Evolutionary conservation across 176 grass and related monocot genomes (phyloP).

Genomic region (Themeda triandra): DNA sequence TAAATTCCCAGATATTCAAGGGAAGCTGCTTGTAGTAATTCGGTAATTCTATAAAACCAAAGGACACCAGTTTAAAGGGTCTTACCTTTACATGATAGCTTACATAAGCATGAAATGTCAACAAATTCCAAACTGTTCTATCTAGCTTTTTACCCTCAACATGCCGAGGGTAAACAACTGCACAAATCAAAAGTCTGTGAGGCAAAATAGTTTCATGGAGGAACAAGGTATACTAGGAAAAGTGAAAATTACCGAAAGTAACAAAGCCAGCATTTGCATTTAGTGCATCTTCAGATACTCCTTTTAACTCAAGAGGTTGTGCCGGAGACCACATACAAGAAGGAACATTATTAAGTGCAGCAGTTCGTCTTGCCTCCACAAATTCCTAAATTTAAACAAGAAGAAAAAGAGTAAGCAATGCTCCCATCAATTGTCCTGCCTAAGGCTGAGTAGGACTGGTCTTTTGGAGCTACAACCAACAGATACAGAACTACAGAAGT

Average conservation of each 20-base stretch:
- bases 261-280: conserved; percentile 98
- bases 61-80: too few relatives aligned
- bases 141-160: too few relatives aligned
- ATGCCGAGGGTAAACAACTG: too few relatives aligned
- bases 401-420: neutral
- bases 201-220: neutral
- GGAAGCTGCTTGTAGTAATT: neutral
- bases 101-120: too few relatives aligned
- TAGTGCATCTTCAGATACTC: conserved; percentile 63
- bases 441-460: neutral
- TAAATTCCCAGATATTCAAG: conserved; percentile 6
- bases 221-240: neutral
- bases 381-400: conserved; percentile 64
- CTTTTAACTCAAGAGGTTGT: conserved; percentile 90
- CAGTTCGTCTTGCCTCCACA: conserved; percentile 89
- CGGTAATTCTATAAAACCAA: neutral
- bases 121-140: too few relatives aligned
- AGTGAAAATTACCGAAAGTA: conserved; percentile 85
- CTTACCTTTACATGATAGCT: too few relatives aligned
- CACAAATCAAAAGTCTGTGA: neutral
- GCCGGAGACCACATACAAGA: conserved; percentile 86
- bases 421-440: neutral
- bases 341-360: conserved; percentile 85
- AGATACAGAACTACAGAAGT: neutral
- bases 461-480: neutral